A percentile compares a stretch with the other conserved stretches of the same genome.
phyloP scores from a whole-genome alignment of 768 basidiomycete species.

The Boletus reticuloceps region DNA sequence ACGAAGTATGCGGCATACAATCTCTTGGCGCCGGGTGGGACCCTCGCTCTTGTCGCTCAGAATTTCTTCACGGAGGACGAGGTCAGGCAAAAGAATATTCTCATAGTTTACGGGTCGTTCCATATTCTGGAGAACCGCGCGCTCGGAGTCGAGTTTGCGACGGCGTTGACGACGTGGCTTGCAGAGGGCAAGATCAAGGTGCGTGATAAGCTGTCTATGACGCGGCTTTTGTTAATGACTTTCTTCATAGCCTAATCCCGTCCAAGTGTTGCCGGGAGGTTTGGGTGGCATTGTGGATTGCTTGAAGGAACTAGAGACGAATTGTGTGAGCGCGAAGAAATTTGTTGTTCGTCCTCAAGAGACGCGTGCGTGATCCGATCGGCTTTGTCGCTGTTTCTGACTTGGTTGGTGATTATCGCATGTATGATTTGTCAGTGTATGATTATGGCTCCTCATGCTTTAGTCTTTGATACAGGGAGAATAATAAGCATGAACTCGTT shows the following conservation, averaged over 20 bases:
- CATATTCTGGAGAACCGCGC: slow-evolving; percentile 2
- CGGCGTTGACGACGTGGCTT: slow-evolving; percentile 14
- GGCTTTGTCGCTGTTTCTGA: neutral
- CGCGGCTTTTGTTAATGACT: neutral
- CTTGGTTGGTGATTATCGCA: neutral
- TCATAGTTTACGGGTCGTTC: slow-evolving; percentile 9
- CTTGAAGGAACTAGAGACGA: slow-evolving; percentile 27
- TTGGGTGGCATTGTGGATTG: slow-evolving; percentile 32
- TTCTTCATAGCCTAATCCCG: slow-evolving; percentile 30
- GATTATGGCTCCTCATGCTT: neutral
- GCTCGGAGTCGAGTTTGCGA: slow-evolving; percentile 13
- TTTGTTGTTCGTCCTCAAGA: slow-evolving; percentile 30
- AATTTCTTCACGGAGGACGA: neutral
- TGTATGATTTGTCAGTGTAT: neutral
- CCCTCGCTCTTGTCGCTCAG: slow-evolving; percentile 17
- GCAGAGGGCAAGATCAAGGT: slow-evolving; percentile 21
- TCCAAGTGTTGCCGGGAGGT: slow-evolving; percentile 39
- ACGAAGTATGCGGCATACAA: slow-evolving; percentile 33
- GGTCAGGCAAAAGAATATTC: neutral
- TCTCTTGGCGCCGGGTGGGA: slow-evolving; percentile 30
- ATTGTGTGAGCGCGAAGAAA: slow-evolving; percentile 38
- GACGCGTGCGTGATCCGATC: slow-evolving; percentile 1
- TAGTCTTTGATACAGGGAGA: no score
- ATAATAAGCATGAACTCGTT: no score
- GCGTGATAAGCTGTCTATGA: neutral